Evolutionary conservation across 495 filamentous ascomycete species (phyloP).

Genomic region (Pyronema domesticum): DNA sequence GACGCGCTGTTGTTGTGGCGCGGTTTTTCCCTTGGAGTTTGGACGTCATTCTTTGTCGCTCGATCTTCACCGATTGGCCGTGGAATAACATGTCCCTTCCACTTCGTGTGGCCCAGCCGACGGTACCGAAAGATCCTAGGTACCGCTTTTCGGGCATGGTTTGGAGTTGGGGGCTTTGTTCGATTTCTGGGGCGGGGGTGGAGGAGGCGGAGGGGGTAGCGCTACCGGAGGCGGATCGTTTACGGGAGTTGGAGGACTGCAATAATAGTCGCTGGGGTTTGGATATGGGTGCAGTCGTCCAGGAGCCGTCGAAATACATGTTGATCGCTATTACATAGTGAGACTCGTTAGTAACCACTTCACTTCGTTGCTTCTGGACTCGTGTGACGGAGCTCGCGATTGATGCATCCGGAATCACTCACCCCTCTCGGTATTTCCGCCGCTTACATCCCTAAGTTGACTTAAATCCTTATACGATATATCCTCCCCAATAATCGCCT

Average conservation of each 20-base stretch:
- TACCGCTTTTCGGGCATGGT: conserved; percentile 50
- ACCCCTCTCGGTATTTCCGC: conserved; percentile 31
- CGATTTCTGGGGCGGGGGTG: conserved; percentile 6
- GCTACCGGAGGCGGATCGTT: not conserved
- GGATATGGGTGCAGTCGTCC: conserved; percentile 36
- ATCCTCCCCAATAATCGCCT: conserved; percentile 20
- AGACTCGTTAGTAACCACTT: not conserved
- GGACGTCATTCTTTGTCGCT: conserved; percentile 57
- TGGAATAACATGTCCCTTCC: conserved; percentile 54
- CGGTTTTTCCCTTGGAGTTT: conserved; percentile 27
- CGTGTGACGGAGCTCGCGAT: too few relatives aligned
- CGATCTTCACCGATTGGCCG: conserved; percentile 64
- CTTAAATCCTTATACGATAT: conserved; percentile 15
- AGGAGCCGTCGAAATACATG: conserved; percentile 77
- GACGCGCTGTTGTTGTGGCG: conserved; percentile 26
- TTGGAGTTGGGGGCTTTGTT: conserved; percentile 6
- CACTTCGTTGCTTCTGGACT: not conserved
- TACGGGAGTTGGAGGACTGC: not conserved
- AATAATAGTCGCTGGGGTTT: not conserved
- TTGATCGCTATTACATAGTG: conserved; percentile 28
- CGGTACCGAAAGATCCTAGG: conserved; percentile 79
- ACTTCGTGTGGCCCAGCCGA: conserved; percentile 81
- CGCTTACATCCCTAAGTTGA: conserved; percentile 25
- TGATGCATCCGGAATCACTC: not conserved
- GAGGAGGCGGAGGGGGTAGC: not conserved